These are phyloP conservation scores for Urochloa ruziziensis DNA, from an alignment of 176 grass and related monocot genomes.

Conservation along the genomic window DNA sequence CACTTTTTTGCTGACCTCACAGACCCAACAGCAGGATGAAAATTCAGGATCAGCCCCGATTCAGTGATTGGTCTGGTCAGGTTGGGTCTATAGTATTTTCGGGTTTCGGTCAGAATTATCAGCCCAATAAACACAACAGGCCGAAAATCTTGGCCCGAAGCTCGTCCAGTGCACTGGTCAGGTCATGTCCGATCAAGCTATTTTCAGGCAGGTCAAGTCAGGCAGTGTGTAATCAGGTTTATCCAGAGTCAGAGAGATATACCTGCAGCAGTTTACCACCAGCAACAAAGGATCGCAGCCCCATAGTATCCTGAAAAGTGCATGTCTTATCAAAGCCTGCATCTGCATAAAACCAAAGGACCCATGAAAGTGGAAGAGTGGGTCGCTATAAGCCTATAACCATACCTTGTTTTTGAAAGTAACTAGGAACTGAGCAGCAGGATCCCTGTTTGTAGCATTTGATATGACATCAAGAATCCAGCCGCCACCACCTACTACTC, in stretches of 20 bases:
- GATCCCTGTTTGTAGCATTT: slow-evolving; percentile 86
- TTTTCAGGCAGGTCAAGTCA: too few species aligned
- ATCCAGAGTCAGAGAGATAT: background rate
- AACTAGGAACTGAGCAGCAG: slow-evolving; percentile 92
- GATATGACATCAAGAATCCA: slow-evolving; percentile 90
- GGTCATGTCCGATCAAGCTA: too few species aligned
- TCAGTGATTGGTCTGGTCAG: too few species aligned
- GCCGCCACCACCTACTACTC: slow-evolving; percentile 65
- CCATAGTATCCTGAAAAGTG: slow-evolving; percentile 73
- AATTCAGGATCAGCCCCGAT: too few species aligned
- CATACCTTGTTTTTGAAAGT: slow-evolving; percentile 73
- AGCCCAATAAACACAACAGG: too few species aligned
- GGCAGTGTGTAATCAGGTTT: too few species aligned
- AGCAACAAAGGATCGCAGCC: slow-evolving; percentile 85
- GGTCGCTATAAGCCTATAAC: background rate
- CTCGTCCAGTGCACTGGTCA: too few species aligned
- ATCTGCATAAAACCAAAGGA: slow-evolving; percentile 24
- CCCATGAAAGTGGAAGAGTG: background rate
- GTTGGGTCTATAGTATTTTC: too few species aligned
- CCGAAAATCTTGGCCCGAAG: too few species aligned
- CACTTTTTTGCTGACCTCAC: too few species aligned
- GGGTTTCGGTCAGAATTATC: too few species aligned
- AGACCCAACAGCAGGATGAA: too few species aligned
- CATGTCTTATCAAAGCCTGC: background rate
- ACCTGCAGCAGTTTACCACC: slow-evolving; percentile 97